These are phyloP conservation scores for Phytophthora agathidicida DNA, from an alignment of 352 stramenopile species.

Conservation along the genomic window DNA sequence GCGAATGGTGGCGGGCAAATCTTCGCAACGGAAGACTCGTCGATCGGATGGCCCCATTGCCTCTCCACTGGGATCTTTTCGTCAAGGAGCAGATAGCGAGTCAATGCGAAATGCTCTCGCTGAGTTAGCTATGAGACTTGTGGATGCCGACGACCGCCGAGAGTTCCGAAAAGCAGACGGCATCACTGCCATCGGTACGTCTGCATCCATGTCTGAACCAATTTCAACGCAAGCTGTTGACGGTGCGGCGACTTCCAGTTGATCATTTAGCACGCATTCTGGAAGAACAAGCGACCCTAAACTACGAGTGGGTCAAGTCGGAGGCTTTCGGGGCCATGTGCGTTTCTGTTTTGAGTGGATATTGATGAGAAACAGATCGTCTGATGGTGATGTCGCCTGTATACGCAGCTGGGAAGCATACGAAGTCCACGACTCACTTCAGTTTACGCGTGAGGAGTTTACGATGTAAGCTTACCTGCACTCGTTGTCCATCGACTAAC, in stretches of 20 bases:
- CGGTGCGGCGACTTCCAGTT: conserved; percentile 31
- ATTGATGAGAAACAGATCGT: conserved; percentile 14
- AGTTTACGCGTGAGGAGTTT: conserved; percentile 48
- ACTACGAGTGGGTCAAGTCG: conserved; percentile 46
- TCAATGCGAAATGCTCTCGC: conserved; percentile 51
- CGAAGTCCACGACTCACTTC: conserved; percentile 61
- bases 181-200: conserved; percentile 52
- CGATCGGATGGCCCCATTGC: conserved; percentile 39
- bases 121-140: conserved; percentile 63
- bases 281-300: conserved; percentile 61
- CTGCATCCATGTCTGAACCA: neutral
- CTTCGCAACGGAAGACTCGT: conserved; percentile 24
- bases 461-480: neutral
- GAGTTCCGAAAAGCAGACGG: conserved; percentile 66
- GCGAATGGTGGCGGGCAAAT: no score
- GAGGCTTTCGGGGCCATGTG: conserved; percentile 40
- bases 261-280: conserved; percentile 59
- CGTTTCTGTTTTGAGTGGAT: conserved; percentile 23
- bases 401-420: conserved; percentile 44
- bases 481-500: no score
- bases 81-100: conserved; percentile 27
- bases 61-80: conserved; percentile 54
- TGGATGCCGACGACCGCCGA: conserved; percentile 53
- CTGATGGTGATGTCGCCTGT: neutral
- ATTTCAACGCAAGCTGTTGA: neutral